A percentile compares a stretch with the other conserved stretches of the same genome.
Evolutionary conservation across 441 rosid genomes (phyloP).

Genomic region (Erysimum pusillum): DNA sequence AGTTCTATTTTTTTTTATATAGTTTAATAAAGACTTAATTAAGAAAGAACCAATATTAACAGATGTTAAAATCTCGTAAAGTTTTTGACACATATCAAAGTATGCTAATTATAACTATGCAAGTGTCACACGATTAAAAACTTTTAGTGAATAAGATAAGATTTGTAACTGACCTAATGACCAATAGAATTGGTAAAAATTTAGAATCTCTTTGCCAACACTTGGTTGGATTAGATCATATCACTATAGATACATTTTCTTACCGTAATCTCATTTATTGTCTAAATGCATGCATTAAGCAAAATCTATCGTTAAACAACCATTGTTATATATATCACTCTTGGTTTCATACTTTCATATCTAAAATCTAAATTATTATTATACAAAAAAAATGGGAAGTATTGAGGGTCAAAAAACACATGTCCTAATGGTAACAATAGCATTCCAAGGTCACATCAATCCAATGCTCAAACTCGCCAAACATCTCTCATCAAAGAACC

Average conservation of each 20-base stretch:
- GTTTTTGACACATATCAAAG: constrained; percentile 26
- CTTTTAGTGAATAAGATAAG: neutral
- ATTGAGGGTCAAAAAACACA: constrained; percentile 47
- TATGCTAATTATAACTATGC: neutral
- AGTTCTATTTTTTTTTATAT: neutral
- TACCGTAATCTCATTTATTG: constrained; percentile 8
- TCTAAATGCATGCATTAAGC: constrained; percentile 11
- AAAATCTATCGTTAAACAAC: neutral
- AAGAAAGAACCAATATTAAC: constrained; percentile 23
- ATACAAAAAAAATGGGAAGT: constrained; percentile 24
- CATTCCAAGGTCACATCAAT: constrained; percentile 62
- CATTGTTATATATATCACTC: constrained; percentile 24
- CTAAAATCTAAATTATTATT: neutral
- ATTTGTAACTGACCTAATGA: constrained; percentile 16
- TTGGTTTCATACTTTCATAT: too few species aligned
- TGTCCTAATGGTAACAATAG: constrained; percentile 57
- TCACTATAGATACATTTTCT: constrained; percentile 16
- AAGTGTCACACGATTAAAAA: constrained; percentile 3
- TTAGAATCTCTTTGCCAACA: neutral
- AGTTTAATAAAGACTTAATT: neutral
- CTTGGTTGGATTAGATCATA: neutral
- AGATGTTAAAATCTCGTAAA: neutral
- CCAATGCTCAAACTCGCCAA: constrained; percentile 61
- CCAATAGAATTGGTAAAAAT: neutral
- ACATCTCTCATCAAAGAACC: constrained; percentile 49